Evolutionary conservation across 2,329 filamentous ascomycete genomes (phyloP).

Genomic region (Cladophialophora immunda): DNA sequence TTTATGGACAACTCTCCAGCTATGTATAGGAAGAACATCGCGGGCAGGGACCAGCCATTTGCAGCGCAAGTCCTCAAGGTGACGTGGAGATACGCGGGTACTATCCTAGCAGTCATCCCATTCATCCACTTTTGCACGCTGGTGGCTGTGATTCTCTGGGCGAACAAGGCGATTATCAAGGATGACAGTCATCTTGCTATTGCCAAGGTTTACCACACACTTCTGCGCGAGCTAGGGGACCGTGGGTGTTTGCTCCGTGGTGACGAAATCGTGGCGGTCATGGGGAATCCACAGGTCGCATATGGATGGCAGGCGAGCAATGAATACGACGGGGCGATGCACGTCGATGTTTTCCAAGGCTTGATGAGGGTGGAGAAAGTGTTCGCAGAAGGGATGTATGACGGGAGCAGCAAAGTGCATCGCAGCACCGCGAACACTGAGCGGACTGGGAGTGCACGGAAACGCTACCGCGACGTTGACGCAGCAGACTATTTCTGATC

Average conservation of each 20-base stretch:
- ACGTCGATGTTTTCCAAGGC: slow-evolving; percentile 34
- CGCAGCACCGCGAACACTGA: neutral
- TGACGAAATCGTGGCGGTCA: slow-evolving; percentile 32
- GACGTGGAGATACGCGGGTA: slow-evolving; percentile 51
- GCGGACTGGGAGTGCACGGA: neutral
- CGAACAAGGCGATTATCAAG: slow-evolving; percentile 41
- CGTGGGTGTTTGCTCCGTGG: slow-evolving; percentile 37
- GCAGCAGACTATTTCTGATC: slow-evolving; percentile 30
- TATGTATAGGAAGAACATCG: slow-evolving; percentile 62
- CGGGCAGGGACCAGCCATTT: slow-evolving; percentile 87
- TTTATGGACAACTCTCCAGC: slow-evolving; percentile 29
- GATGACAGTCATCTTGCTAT: slow-evolving; percentile 39
- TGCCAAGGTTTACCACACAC: slow-evolving; percentile 34
- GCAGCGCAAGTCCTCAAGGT: slow-evolving; percentile 88
- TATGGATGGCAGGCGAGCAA: slow-evolving; percentile 32
- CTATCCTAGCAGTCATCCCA: slow-evolving; percentile 35
- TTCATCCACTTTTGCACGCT: slow-evolving; percentile 37
- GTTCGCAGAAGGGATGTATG: slow-evolving; percentile 33
- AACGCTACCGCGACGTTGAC: slow-evolving; percentile 33
- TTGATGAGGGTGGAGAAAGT: slow-evolving; percentile 11
- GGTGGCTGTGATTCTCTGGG: slow-evolving; percentile 35
- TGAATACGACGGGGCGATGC: slow-evolving; percentile 26
- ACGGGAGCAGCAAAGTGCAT: slow-evolving; percentile 17
- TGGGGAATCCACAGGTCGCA: slow-evolving; percentile 34
- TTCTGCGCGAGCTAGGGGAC: slow-evolving; percentile 32